phyloP scores from a whole-genome alignment of 2,329 filamentous ascomycete species.

The Cladosporium oxysporum region DNA sequence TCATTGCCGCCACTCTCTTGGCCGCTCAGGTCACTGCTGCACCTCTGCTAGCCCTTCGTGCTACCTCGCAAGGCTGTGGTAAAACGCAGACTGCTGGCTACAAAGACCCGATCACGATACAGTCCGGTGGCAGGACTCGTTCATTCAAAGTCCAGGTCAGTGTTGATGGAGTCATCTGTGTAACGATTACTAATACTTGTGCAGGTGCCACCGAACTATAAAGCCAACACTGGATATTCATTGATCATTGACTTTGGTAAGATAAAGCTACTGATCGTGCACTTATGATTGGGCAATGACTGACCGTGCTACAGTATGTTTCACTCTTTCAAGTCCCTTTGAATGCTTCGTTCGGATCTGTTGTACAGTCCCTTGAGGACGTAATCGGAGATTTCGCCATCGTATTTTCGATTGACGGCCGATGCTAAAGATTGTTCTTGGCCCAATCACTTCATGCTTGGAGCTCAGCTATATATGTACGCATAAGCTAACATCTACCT shows the following conservation, averaged over 20 bases:
- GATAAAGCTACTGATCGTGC: background rate
- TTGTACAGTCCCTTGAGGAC: background rate
- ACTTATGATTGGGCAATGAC: background rate
- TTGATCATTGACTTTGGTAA: constrained; percentile 55
- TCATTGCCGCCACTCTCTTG: background rate
- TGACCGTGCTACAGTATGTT: background rate
- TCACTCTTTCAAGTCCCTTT: background rate
- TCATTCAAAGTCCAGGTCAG: constrained; percentile 10
- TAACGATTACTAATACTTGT: background rate
- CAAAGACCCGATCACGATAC: constrained; percentile 1
- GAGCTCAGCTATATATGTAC: background rate
- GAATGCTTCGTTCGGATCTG: background rate
- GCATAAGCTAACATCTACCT: background rate
- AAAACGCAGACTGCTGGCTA: constrained; percentile 3
- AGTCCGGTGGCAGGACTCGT: constrained; percentile 2
- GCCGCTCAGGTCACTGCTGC: background rate
- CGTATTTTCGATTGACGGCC: background rate
- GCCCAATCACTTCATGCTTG: background rate
- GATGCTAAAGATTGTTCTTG: background rate
- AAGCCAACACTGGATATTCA: constrained; percentile 24
- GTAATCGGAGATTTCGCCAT: background rate
- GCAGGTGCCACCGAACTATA: constrained; percentile 6
- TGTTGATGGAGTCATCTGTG: too few species aligned
- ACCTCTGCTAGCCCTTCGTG: background rate
- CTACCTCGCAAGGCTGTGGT: constrained; percentile 7